Base-by-base conservation (phyloP, 2,329 filamentous ascomycete species). In the Claviceps monticola region DNA sequence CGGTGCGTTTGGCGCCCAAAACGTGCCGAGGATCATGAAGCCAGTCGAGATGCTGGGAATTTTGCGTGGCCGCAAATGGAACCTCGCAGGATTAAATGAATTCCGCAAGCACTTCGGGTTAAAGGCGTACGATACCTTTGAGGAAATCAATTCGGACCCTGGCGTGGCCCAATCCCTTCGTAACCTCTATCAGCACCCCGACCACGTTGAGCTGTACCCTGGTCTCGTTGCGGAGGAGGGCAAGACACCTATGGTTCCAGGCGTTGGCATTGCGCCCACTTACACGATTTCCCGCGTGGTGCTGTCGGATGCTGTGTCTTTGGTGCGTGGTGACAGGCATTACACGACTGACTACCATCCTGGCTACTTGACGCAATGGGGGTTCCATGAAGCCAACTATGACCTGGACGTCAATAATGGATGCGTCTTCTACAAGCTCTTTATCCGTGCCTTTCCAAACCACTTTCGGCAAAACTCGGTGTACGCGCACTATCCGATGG, bases 381-480 rank as follows among this genome's bases (percentile, higher is more conserved):
- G 88, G 19, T 91, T 79, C 69, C 79, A 80, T 51, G 84, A 88
- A 62, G 84, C 79, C 3, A 75, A 85, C 19, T 87, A 83, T 52
- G 86, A 94, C 58, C 68, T 82, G 21, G 79, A 76, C 53, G 68
- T 91, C 57, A 86, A 93, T 66, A 83, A 93, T 62, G 88, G 88
- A 46, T 88, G 84, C 58, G 80, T 89, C 13, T 86, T 91, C 67
- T 89, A 90, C 73, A 94, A 93, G 71, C 75, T 94, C 38, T 84
- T 90, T 63, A 72, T 87, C 38, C 78, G 84, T 5, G 85, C 86
- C 0, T 88, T 94, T 72, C 88, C 88, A 1, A 76, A 85, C 57
- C 84, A 88, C 68, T 91, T 90, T 74, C 80, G 79, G 62, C 68
- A 74, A 19, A 83, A 93, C 69, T 89, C 84, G 0, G 80, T 90